Conservation (phyloP, 441 rosid species). For the Populus hybrid region DNA sequence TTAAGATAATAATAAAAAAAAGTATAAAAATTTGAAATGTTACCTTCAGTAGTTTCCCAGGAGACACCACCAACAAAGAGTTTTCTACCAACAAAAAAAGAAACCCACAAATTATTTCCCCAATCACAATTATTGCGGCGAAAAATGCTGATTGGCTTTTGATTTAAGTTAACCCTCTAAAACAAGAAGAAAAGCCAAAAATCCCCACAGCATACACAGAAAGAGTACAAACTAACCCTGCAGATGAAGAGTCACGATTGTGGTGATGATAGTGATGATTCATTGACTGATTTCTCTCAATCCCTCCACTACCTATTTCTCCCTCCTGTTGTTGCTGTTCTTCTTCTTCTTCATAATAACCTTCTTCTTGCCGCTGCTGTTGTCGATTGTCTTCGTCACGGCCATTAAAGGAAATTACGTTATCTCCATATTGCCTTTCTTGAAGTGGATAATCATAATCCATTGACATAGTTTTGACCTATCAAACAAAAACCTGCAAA, state of each 20-base stretch:
- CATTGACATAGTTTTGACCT: slow-evolving; percentile 5
- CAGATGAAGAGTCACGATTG: slow-evolving; percentile 16
- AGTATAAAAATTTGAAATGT: background rate
- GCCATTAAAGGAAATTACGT: slow-evolving; percentile 12
- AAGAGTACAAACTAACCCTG: slow-evolving; percentile 31
- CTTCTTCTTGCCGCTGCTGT: background rate
- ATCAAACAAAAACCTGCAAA: slow-evolving; percentile 10
- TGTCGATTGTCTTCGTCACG: slow-evolving; percentile 14
- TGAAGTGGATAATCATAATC: slow-evolving; percentile 26
- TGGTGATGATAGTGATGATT: background rate
- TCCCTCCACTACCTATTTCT: slow-evolving; percentile 12
- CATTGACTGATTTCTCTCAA: slow-evolving; percentile 16
- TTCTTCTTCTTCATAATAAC: background rate
- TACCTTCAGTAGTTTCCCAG: slow-evolving; percentile 35
- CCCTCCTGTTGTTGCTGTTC: slow-evolving; percentile 2
- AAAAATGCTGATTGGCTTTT: background rate
- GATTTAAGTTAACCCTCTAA: background rate
- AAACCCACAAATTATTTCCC: slow-evolving; percentile 8
- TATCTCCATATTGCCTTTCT: slow-evolving; percentile 11
- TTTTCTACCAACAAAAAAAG: slow-evolving; percentile 25
- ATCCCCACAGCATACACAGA: background rate
- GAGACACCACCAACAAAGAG: slow-evolving; percentile 40
- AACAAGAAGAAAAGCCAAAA: background rate
- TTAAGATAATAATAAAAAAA: background rate
- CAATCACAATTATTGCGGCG: background rate